Percentiles rank a stretch among this genome's conserved stretches.
Conservation (phyloP, 495 filamentous ascomycete genomes). For the Beverwykella pulmonaria region DNA sequence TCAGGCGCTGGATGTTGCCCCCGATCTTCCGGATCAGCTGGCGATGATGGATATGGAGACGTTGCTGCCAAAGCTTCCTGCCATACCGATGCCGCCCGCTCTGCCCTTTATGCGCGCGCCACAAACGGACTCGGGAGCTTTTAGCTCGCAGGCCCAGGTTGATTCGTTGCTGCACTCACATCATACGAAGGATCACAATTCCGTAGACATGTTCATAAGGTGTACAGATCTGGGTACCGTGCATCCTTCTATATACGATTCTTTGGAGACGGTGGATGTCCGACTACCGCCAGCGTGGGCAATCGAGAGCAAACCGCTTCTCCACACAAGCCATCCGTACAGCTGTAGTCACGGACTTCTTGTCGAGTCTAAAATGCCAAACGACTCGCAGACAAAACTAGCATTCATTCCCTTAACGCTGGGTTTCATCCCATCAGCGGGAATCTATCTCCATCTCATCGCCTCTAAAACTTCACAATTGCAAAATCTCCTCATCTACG, state of each 20-base stretch:
- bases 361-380: slow-evolving; percentile 40
- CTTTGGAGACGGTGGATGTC: slow-evolving; percentile 78
- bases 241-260: slow-evolving; percentile 86
- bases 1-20: slow-evolving; percentile 34
- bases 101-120: slow-evolving; percentile 20
- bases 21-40: slow-evolving; percentile 75
- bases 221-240: slow-evolving; percentile 78
- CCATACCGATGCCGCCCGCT: slow-evolving; percentile 52
- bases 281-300: slow-evolving; percentile 40
- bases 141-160: slow-evolving; percentile 68
- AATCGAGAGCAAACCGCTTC: slow-evolving; percentile 20
- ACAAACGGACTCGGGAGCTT: slow-evolving; percentile 60
- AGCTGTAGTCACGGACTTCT: slow-evolving; percentile 77
- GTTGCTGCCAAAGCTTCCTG: slow-evolving; percentile 78
- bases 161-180: slow-evolving; percentile 70
- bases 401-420: slow-evolving; percentile 78
- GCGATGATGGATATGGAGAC: slow-evolving; percentile 76
- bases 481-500: slow-evolving; percentile 81
- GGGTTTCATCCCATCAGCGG: slow-evolving; percentile 76
- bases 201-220: slow-evolving; percentile 79
- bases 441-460: slow-evolving; percentile 76
- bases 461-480: slow-evolving; percentile 84
- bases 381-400: slow-evolving; percentile 10
- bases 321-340: slow-evolving; percentile 72
- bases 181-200: slow-evolving; percentile 62